These are phyloP conservation scores for Cladophialophora yegresii DNA, from an alignment of 2,329 filamentous ascomycete species.

Conservation along the genomic window DNA sequence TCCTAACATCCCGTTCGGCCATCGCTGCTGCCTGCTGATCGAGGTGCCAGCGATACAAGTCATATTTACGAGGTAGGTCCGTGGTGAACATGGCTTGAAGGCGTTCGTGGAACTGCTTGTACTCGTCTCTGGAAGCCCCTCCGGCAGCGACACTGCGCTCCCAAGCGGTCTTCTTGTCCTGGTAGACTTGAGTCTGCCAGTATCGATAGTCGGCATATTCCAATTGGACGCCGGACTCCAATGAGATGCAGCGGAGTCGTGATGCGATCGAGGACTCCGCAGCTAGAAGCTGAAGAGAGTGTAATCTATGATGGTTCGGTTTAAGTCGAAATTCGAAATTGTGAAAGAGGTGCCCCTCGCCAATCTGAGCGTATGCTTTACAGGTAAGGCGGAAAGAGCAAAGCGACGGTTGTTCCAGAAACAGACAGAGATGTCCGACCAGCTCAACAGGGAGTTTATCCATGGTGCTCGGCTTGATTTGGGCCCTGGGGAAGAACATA, in stretches of 20 bases:
- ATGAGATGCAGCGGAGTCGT: constrained; percentile 21
- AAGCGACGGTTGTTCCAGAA: constrained; percentile 23
- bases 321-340: constrained; percentile 32
- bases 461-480: constrained; percentile 15
- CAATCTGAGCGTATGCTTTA: constrained; percentile 23
- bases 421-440: constrained; percentile 24
- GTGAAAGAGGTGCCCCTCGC: constrained; percentile 27
- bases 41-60: constrained; percentile 33
- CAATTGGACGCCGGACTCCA: constrained; percentile 29
- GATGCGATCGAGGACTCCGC: constrained; percentile 24
- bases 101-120: constrained; percentile 24
- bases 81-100: constrained; percentile 30
- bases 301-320: constrained; percentile 24
- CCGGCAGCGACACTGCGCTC: constrained; percentile 13
- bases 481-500: neutral
- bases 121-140: constrained; percentile 18
- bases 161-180: constrained; percentile 26
- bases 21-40: constrained; percentile 29
- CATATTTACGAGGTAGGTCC: constrained; percentile 24
- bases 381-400: constrained; percentile 26
- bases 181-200: constrained; percentile 30
- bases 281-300: constrained; percentile 26
- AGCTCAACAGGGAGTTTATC: constrained; percentile 29
- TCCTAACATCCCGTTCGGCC: constrained; percentile 13
- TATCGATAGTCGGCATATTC: constrained; percentile 33